Evolutionary conservation across 2,329 filamentous ascomycete genomes (phyloP).

Genomic region (Cladophialophora chaetospira): DNA sequence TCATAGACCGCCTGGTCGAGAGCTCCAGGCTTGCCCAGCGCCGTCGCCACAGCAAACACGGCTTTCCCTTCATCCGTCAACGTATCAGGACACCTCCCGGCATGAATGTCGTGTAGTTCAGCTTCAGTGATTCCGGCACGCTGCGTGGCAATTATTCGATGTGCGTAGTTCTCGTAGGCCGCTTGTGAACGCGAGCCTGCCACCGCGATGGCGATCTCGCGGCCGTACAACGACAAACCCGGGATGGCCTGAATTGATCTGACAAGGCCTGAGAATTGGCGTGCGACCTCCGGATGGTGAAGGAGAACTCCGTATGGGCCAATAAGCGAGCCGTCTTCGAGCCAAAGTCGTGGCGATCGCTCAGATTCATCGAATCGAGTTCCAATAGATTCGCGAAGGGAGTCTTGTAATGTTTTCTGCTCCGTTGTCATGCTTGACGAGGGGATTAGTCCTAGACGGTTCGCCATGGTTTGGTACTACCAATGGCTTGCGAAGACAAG

Average conservation of each 20-base stretch:
- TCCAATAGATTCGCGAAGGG: neutral
- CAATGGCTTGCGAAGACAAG: neutral
- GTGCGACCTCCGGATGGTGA: conserved; percentile 7
- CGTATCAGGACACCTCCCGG: conserved; percentile 11
- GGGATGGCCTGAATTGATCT: conserved; percentile 2
- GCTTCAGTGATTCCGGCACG: conserved; percentile 9
- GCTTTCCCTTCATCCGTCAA: conserved; percentile 10
- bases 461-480: neutral
- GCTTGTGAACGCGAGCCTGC: conserved; percentile 8
- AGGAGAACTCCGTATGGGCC: conserved; percentile 9
- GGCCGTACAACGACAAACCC: conserved; percentile 7
- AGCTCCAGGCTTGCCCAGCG: conserved; percentile 4
- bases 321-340: conserved; percentile 6
- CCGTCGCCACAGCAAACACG: conserved; percentile 6
- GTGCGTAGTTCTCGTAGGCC: conserved; percentile 12
- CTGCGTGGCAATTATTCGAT: conserved; percentile 3
- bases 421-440: neutral
- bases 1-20: conserved; percentile 4
- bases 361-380: neutral
- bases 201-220: conserved; percentile 10
- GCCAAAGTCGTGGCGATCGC: neutral
- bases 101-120: conserved; percentile 8
- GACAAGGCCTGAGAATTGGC: neutral
- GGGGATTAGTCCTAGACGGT: conserved; percentile 4
- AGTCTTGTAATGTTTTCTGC: conserved; percentile 1